A percentile compares a stretch with the other conserved stretches of the same genome.
phyloP scores from a whole-genome alignment of 176 grass and related monocot genomes.

The Saccharum officinarum region DNA sequence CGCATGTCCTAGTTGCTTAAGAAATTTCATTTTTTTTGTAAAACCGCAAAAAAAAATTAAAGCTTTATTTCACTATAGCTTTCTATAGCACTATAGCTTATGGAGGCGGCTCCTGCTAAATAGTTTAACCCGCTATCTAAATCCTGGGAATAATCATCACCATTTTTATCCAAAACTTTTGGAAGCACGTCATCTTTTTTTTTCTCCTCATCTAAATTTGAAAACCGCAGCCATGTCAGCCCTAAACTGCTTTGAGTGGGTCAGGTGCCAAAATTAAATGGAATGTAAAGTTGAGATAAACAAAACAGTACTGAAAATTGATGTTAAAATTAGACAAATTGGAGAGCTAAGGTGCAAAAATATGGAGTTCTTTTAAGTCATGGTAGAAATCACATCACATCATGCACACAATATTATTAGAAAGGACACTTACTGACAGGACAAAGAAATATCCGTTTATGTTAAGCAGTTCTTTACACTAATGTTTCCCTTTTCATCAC shows the following conservation, averaged over 20 bases:
- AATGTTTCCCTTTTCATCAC: not conserved
- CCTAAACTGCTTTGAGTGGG: not conserved
- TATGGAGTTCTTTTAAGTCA: not conserved
- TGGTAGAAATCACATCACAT: not conserved
- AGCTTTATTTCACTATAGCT: too few species aligned
- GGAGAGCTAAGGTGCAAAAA: not conserved
- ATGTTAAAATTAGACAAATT: not conserved
- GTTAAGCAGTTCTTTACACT: not conserved
- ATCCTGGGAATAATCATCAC: too few species aligned
- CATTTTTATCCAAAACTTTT: too few species aligned
- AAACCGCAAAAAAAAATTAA: too few species aligned
- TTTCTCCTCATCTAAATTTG: not conserved
- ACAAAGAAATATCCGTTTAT: not conserved
- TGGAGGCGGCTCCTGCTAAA: too few species aligned
- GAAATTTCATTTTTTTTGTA: too few species aligned
- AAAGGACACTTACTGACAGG: not conserved
- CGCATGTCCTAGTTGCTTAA: too few species aligned
- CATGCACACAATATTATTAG: not conserved
- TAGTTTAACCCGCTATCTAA: too few species aligned
- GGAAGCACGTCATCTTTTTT: too few species aligned
- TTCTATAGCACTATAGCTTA: too few species aligned
- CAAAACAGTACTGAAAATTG: not conserved
- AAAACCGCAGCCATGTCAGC: not conserved
- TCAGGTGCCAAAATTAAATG: not conserved
- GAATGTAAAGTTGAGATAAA: not conserved